Conservation (phyloP, 169 alveolate species). For the Plasmodium fragile region DNA sequence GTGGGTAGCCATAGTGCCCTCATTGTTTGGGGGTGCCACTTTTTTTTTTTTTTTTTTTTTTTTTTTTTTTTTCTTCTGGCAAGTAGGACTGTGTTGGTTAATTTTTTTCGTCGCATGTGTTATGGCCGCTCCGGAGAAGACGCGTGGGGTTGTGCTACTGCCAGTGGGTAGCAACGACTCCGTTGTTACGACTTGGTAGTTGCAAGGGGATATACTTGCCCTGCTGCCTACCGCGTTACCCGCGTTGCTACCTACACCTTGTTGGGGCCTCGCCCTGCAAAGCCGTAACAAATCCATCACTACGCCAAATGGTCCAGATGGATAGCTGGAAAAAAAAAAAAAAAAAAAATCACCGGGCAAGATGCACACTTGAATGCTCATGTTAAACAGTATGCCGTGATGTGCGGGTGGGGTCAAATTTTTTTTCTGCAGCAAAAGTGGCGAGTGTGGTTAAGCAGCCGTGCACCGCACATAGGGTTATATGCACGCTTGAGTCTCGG, state of each 20-base stretch:
- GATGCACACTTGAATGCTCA: not conserved
- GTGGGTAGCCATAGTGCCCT: not conserved
- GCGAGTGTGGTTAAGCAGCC: not conserved
- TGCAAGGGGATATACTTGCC: not conserved
- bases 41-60: constrained; percentile 17
- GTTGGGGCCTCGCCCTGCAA: not conserved
- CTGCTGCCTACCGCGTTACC: not conserved
- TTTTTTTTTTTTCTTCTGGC: not conserved
- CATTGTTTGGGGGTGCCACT: not conserved
- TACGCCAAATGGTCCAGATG: not conserved
- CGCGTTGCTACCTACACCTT: not conserved
- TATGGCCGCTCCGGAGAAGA: not conserved
- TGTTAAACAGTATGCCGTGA: not conserved
- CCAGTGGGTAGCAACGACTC: not conserved
- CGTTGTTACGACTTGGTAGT: not conserved
- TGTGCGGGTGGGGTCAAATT: not conserved
- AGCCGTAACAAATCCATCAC: not conserved
- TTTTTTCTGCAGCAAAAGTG: not conserved
- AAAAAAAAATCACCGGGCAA: not conserved
- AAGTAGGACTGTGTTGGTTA: not conserved
- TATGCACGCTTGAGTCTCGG: not conserved
- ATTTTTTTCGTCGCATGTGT: not conserved
- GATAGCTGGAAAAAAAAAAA: not conserved
- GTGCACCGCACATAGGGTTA: not conserved
- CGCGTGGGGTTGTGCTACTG: not conserved